Evolutionary conservation across 805 yeast species (phyloP).

Genomic region (Zygotorulaspora danielsina): DNA sequence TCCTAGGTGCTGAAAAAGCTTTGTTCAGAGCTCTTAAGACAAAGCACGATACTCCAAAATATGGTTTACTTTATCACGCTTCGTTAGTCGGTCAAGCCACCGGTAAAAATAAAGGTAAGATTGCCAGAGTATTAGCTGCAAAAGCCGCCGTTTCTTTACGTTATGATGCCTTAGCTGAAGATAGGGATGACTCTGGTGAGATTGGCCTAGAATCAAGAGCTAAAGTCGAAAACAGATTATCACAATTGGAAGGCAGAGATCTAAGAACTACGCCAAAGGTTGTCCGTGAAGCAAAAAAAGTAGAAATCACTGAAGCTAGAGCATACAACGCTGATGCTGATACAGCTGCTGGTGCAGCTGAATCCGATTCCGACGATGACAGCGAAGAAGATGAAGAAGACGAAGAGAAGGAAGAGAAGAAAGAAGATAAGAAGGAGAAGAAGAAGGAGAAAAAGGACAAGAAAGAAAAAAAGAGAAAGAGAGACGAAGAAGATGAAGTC

Average conservation of each 20-base stretch:
- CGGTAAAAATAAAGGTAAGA: constrained; percentile 97
- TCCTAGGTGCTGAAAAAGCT: constrained; percentile 98
- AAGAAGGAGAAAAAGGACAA: constrained; percentile 37
- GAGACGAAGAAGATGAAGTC: constrained; percentile 30
- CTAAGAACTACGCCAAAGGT: constrained; percentile 83
- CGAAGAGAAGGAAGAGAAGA: constrained; percentile 36
- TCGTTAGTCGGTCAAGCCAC: constrained; percentile 97
- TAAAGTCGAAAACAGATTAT: constrained; percentile 90
- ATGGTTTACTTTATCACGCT: constrained; percentile 95
- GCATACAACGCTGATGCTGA: constrained; percentile 97
- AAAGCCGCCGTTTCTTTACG: constrained; percentile 96
- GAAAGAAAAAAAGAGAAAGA: constrained; percentile 32
- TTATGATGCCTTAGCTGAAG: constrained; percentile 95
- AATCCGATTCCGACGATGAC: constrained; percentile 36
- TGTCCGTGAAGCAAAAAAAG: constrained; percentile 77
- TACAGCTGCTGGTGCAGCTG: constrained; percentile 40
- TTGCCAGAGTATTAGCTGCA: constrained; percentile 97
- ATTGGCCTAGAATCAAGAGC: constrained; percentile 87
- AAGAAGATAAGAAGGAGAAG: constrained; percentile 36
- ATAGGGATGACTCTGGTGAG: constrained; percentile 92
- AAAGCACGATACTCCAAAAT: constrained; percentile 97
- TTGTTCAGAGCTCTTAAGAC: constrained; percentile 97
- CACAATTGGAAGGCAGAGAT: constrained; percentile 95
- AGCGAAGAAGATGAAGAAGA: constrained; percentile 38
- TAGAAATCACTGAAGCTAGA: constrained; percentile 76